These are phyloP conservation scores for Gamarada debralockiae DNA, from an alignment of 495 filamentous ascomycete species.

Conservation along the genomic window DNA sequence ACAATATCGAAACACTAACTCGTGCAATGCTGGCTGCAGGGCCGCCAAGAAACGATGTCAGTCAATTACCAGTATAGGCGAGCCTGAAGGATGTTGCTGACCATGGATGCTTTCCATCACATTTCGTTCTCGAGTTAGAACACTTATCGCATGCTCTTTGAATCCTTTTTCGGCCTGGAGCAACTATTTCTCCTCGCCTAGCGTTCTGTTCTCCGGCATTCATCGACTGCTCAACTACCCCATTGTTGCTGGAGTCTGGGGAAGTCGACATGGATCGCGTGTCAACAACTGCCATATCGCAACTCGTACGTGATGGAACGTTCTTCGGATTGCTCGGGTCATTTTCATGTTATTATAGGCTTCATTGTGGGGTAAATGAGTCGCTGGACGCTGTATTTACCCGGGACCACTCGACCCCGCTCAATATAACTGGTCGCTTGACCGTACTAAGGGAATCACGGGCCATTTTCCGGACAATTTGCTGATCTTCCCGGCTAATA, in stretches of 20 bases:
- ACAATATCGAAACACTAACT: neutral
- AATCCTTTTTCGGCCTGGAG: conserved; percentile 9
- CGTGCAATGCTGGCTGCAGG: conserved; percentile 1
- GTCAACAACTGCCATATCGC: neutral
- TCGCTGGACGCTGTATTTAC: too few relatives aligned
- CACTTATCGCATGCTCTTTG: conserved; percentile 19
- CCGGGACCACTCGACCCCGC: too few relatives aligned
- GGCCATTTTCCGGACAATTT: too few relatives aligned
- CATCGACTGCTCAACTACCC: neutral
- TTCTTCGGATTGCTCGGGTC: conserved; percentile 1
- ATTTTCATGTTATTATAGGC: neutral
- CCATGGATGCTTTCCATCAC: conserved; percentile 19
- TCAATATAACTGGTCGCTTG: too few relatives aligned
- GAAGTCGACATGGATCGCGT: neutral
- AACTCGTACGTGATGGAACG: neutral
- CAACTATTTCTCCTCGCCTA: neutral
- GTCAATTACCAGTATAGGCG: conserved; percentile 5
- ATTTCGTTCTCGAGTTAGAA: conserved; percentile 20
- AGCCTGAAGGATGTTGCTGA: neutral
- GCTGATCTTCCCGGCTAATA: too few relatives aligned
- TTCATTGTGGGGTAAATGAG: conserved; percentile 2
- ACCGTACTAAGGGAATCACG: too few relatives aligned
- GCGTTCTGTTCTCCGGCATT: neutral
- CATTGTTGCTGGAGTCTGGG: neutral
- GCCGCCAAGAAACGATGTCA: neutral